Percentiles rank a stretch among this genome's conserved stretches.
phyloP scores from a whole-genome alignment of 306 rosid genomes.

The Rosa persica region DNA sequence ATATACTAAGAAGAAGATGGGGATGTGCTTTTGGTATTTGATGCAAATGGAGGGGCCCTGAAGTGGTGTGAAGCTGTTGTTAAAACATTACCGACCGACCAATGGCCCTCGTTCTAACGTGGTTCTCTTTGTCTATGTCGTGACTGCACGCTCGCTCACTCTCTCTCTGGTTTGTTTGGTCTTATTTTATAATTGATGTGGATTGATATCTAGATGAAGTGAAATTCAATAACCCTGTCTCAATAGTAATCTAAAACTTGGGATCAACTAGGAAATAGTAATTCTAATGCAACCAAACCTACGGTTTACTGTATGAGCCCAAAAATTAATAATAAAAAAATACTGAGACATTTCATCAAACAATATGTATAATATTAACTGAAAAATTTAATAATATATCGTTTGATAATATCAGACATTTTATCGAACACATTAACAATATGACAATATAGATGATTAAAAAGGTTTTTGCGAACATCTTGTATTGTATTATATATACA shows the following conservation, averaged over 20 bases:
- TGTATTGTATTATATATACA: neutral
- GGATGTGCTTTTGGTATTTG: conserved; percentile 11
- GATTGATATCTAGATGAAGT: conserved; percentile 7
- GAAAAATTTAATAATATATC: too few species aligned
- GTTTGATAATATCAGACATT: neutral
- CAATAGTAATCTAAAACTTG: neutral
- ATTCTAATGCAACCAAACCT: neutral
- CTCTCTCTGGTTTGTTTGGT: conserved; percentile 34
- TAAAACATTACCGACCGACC: conserved; percentile 51
- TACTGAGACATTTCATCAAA: neutral
- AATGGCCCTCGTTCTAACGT: conserved; percentile 50
- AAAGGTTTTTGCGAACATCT: neutral
- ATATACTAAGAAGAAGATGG: conserved; percentile 12
- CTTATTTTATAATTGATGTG: conserved; percentile 12
- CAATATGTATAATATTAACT: too few species aligned
- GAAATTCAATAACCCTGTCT: neutral
- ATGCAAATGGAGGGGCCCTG: conserved; percentile 31
- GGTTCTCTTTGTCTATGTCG: conserved; percentile 71
- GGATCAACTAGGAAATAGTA: neutral
- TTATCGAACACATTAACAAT: neutral
- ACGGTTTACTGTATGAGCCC: neutral
- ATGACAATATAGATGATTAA: too few species aligned
- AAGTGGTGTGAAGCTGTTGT: conserved; percentile 13
- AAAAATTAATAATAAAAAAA: too few species aligned
- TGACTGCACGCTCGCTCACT: conserved; percentile 79